Evolutionary conservation across 1,139 yeast species (phyloP), one percentile per base, ranked within the genome.

Genomic region (Taphrina deformans): DNA sequence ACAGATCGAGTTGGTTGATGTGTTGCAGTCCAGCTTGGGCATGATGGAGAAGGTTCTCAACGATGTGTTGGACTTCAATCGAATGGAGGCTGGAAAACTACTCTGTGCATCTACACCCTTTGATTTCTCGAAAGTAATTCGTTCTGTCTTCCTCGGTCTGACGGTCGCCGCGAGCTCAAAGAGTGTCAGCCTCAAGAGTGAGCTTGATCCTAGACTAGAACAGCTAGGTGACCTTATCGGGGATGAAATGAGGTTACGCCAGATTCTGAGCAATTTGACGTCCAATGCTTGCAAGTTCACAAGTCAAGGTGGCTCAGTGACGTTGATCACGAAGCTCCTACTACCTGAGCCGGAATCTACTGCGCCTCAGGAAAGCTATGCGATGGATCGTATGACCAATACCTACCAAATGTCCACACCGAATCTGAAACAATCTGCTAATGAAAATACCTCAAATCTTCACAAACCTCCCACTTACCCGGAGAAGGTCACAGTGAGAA

Each of bases 201-300:
- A 52, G 2, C 38, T 52, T 12, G 65, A 61, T 26, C 65, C 59
- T 7, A 24, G 59, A 27, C 27, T 61, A 18, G 56, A 44, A 16
- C 52, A 29, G 16, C 33, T 61, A 48, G 65, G 65, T 5, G 52
- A 50, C 18, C 18, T 61, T 35, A 33, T 61, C 12, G 65, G 65
- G 9, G 65, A 61, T 29, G 65, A 61, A 51, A 61, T 61, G 65
- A 40, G 65, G 31, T 27, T 61, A 12, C 52, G 65, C 3, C 65
- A 61, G 74, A 96, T 89, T 44, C 88, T 89, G 62, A 80, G 89
- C 71, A 89, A 89, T 73, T 79, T 89, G 72, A 92, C 91, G 5
- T 96, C 96, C 68, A 89, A 89, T 74, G 96, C 96, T 40, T 89
- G 89, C 70, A 89, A 89, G 75, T 89, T 89, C 73, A 89, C 96